Evolutionary conservation across 2,329 filamentous ascomycete genomes (phyloP).

Genomic region (Claviceps sp.): DNA sequence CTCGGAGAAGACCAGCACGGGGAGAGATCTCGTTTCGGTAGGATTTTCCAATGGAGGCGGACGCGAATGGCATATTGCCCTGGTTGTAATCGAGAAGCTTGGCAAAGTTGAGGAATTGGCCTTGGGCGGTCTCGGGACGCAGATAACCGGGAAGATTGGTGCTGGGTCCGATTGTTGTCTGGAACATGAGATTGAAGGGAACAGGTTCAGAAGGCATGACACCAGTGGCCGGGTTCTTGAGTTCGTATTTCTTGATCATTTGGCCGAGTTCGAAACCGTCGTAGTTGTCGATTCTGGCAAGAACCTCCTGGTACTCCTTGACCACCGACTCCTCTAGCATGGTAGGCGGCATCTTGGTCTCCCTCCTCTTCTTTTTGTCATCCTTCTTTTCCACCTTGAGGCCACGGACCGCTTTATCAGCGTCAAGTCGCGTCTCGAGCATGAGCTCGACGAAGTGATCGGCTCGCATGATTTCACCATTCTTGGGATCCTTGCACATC

Average conservation of each 20-base stretch:
- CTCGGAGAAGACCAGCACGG: slow-evolving; percentile 76
- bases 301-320: slow-evolving; percentile 78
- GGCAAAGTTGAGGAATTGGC: slow-evolving; percentile 93
- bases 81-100: slow-evolving; percentile 97
- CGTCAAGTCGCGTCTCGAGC: slow-evolving; percentile 73
- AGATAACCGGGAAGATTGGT: slow-evolving; percentile 76
- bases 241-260: slow-evolving; percentile 81
- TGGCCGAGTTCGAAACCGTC: slow-evolving; percentile 72
- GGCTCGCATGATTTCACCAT: slow-evolving; percentile 87
- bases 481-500: slow-evolving; percentile 99
- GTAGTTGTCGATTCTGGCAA: slow-evolving; percentile 94
- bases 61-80: slow-evolving; percentile 89
- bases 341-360: slow-evolving; percentile 65
- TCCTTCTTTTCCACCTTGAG: slow-evolving; percentile 67
- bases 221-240: slow-evolving; percentile 75
- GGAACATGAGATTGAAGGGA: slow-evolving; percentile 98
- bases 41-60: slow-evolving; percentile 92
- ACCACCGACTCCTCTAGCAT: slow-evolving; percentile 80
- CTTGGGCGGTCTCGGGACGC: slow-evolving; percentile 90
- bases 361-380: slow-evolving; percentile 65
- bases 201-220: slow-evolving; percentile 68
- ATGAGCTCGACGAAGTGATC: slow-evolving; percentile 96
- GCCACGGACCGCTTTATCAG: slow-evolving; percentile 84
- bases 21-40: slow-evolving; percentile 98
- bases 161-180: slow-evolving; percentile 86